Conservation (phyloP, 169 alveolate genomes). For the Cryptosporidium xiaoi region DNA sequence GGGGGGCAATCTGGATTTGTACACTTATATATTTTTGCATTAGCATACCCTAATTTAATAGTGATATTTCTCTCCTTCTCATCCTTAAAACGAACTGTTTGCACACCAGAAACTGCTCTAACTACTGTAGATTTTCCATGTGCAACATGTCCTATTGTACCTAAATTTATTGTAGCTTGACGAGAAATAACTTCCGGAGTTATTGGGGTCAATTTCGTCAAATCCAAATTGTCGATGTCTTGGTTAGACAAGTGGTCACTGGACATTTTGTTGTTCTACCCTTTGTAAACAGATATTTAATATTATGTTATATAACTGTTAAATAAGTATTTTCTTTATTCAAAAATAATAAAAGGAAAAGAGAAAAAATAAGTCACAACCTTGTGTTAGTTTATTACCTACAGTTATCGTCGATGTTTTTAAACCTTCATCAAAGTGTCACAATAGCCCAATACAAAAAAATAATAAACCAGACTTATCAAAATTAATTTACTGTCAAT, state of each 20-base stretch:
- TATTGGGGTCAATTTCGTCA: slow-evolving; percentile 93
- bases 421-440: not conserved
- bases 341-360: not conserved
- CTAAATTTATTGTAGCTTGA: slow-evolving; percentile 98
- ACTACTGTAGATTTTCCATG: slow-evolving; percentile 99
- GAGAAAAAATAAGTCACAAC: not conserved
- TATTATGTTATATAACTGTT: not conserved
- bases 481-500: no score
- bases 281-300: not conserved
- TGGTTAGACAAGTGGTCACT: slow-evolving; percentile 78
- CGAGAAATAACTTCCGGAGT: slow-evolving; percentile 98
- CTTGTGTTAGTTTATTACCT: not conserved
- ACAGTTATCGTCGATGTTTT: not conserved
- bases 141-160: slow-evolving; percentile 99
- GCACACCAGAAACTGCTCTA: slow-evolving; percentile 96
- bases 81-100: slow-evolving; percentile 94
- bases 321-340: not conserved
- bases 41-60: slow-evolving; percentile 96
- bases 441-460: not conserved
- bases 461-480: no score
- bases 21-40: slow-evolving; percentile 98
- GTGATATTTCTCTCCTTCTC: slow-evolving; percentile 98
- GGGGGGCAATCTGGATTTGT: slow-evolving; percentile 95
- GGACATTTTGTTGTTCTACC: slow-evolving; percentile 18
- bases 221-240: slow-evolving; percentile 87